Base-by-base conservation (phyloP, 164 flowering plant genomes). In the Hamamelis virginiana region DNA sequence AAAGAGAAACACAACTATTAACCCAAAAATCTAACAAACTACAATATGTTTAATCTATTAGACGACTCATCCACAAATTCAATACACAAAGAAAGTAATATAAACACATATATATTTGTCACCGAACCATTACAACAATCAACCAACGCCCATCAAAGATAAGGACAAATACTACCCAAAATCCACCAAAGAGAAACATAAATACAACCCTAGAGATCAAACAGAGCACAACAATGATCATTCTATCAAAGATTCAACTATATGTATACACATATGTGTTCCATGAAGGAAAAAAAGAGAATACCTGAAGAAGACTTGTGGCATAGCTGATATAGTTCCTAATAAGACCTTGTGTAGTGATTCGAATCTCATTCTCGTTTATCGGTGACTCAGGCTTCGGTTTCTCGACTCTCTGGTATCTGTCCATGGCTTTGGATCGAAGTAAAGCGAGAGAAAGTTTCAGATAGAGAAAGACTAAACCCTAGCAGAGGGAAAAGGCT, bases 281-380 rank as follows among this genome's bases (percentile, higher is more conserved):
- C 38, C 60, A 21, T 15, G 12, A 10, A 63, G 25, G 16, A 27
- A 23, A 18, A 41, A 38, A 27, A 21, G 38, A 5, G 46, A 38
- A n/a, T 62, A 88, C 97, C 89, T 88, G 91, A 67, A 93, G 88
- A 28, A 93, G 91, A 69, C 81, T 69, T 57, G 85, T 74, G 27
- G 91, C 95, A 72, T 93, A 93, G 80, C 72, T 86, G 86, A 91
- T 79, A 69, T 91, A 93, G 82, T 88, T 93, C 8, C 90, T 69
- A 26, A 93, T 79, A n/a, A 81, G 80, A 22, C 98, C 98, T 47
- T 84, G 89, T 0, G 91, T 69, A 18, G 98, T 92, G 82, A 92
- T 84, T 23, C 96, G 84, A 74, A 85, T 87, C 83, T 90, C 92
- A 68, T 90, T 90, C 75, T 88, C 92, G 74, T 73, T 81, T 8